Percentiles rank a stretch among this genome's conserved stretches.
phyloP scores from a whole-genome alignment of 768 basidiomycete species.

The Trichaptum fuscoviolaceum region DNA sequence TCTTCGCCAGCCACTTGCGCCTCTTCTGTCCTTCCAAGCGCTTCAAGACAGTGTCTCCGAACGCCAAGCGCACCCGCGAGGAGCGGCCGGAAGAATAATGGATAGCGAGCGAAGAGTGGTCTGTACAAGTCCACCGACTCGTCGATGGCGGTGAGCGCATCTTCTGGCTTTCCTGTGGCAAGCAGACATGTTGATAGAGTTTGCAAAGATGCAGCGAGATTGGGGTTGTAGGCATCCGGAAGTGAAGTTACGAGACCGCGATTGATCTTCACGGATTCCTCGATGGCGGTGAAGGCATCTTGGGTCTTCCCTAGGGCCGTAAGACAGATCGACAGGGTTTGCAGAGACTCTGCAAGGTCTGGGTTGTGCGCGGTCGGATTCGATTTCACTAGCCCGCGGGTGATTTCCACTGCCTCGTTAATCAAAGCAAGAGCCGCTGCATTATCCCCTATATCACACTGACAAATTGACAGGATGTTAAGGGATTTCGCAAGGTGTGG shows the following conservation, averaged over 20 bases:
- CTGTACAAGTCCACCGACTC: conserved; percentile 8
- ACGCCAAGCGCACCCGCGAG: too few species aligned
- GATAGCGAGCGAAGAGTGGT: too few species aligned
- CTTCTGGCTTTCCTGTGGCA: conserved; percentile 4
- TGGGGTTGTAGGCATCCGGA: conserved; percentile 8
- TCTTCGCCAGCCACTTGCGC: too few species aligned
- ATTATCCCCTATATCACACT: neutral
- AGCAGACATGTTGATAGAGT: conserved; percentile 8
- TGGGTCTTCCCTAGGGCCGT: neutral
- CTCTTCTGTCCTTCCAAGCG: too few species aligned
- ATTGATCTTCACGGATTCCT: conserved; percentile 7
- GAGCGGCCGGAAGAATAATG: too few species aligned
- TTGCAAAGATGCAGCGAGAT: conserved; percentile 10
- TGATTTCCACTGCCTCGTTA: neutral
- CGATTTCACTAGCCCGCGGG: too few species aligned
- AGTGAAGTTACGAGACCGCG: conserved; percentile 8
- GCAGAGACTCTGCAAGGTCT: neutral
- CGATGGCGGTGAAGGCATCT: conserved; percentile 9
- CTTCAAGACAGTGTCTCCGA: too few species aligned
- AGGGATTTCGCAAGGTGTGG: conserved; percentile 6
- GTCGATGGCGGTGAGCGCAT: conserved; percentile 9
- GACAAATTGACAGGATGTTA: conserved; percentile 7
- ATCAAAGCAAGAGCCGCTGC: neutral
- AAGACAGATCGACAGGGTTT: neutral
- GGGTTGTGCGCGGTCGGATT: neutral